phyloP scores from a whole-genome alignment of 345 rosid species.

The Draba incana region DNA sequence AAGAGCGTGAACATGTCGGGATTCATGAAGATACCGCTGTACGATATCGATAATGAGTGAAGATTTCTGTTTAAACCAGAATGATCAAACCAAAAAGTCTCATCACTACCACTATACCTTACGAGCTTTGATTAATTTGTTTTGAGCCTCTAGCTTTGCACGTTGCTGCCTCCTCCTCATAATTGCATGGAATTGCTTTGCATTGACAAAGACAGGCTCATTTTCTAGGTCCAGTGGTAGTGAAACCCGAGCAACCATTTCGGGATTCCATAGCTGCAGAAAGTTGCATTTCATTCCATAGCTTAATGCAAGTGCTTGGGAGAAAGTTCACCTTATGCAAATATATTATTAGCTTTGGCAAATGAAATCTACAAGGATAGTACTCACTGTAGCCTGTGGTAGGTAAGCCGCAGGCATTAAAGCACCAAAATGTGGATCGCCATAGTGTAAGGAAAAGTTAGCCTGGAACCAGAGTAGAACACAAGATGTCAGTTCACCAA shows the following conservation, averaged over 20 bases:
- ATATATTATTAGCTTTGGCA: background rate
- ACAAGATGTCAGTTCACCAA: slow-evolving; percentile 22
- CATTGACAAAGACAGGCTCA: slow-evolving; percentile 68
- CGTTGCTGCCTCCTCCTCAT: slow-evolving; percentile 75
- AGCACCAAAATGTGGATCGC: slow-evolving; percentile 53
- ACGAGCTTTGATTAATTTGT: slow-evolving; percentile 55
- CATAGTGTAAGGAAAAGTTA: slow-evolving; percentile 44
- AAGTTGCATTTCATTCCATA: slow-evolving; percentile 10
- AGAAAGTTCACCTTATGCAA: slow-evolving; percentile 9
- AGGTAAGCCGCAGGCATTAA: slow-evolving; percentile 45
- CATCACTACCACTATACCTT: slow-evolving; percentile 46
- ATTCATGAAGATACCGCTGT: slow-evolving; percentile 50
- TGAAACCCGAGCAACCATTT: slow-evolving; percentile 60
- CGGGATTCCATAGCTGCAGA: slow-evolving; percentile 56
- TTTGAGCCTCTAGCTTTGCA: slow-evolving; percentile 74
- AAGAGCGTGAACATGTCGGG: slow-evolving; percentile 76
- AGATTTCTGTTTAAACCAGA: background rate
- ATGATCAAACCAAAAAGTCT: no score
- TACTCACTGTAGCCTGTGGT: slow-evolving; percentile 54
- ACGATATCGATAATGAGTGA: background rate
- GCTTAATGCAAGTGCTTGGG: background rate
- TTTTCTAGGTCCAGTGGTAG: slow-evolving; percentile 54
- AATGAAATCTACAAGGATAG: slow-evolving; percentile 11
- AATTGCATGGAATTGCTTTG: slow-evolving; percentile 74
- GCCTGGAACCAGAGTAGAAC: slow-evolving; percentile 42